A percentile compares a stretch with the other conserved stretches of the same genome.
These are phyloP conservation scores for Linnemannia hyalina DNA, from an alignment of 192 early-diverging fungal species.

Conservation along the genomic window DNA sequence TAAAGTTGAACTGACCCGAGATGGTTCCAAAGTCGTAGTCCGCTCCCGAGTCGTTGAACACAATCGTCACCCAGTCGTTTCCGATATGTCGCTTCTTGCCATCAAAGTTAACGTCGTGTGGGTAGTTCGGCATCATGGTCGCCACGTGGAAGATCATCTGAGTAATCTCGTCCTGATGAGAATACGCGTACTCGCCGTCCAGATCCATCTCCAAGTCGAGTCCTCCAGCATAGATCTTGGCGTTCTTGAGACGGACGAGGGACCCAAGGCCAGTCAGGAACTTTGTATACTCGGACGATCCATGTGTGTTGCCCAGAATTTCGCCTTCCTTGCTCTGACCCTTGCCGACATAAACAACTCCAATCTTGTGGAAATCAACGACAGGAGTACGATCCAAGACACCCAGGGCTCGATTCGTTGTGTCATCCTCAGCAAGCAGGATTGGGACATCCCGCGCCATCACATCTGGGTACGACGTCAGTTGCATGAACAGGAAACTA, in stretches of 20 bases:
- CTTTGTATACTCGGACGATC: conserved; percentile 88
- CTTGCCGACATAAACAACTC: conserved; percentile 91
- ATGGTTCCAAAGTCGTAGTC: conserved; percentile 92
- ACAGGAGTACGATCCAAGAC: conserved; percentile 91
- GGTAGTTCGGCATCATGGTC: conserved; percentile 91
- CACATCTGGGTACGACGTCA: conserved; percentile 81
- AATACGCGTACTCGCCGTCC: conserved; percentile 89
- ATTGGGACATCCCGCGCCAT: conserved; percentile 66
- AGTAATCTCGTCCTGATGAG: conserved; percentile 85
- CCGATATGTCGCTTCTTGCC: conserved; percentile 97
- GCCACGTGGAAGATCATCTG: conserved; percentile 95
- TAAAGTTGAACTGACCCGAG: conserved; percentile 95
- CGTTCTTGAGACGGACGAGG: conserved; percentile 74
- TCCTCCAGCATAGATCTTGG: conserved; percentile 87
- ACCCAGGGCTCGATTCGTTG: conserved; percentile 79
- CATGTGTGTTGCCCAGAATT: conserved; percentile 89
- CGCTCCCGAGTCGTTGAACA: conserved; percentile 91
- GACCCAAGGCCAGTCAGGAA: conserved; percentile 89
- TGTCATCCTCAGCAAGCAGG: conserved; percentile 82
- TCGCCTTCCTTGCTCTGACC: conserved; percentile 87
- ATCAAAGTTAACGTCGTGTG: conserved; percentile 83
- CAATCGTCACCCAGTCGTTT: conserved; percentile 95
- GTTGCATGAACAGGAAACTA: conserved; percentile 74
- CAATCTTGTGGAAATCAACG: conserved; percentile 96
- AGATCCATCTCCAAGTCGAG: conserved; percentile 85